Evolutionary conservation across 2,329 filamentous ascomycete genomes (phyloP), one percentile per base, ranked within the genome.

Genomic region (Phialocephala sp.): DNA sequence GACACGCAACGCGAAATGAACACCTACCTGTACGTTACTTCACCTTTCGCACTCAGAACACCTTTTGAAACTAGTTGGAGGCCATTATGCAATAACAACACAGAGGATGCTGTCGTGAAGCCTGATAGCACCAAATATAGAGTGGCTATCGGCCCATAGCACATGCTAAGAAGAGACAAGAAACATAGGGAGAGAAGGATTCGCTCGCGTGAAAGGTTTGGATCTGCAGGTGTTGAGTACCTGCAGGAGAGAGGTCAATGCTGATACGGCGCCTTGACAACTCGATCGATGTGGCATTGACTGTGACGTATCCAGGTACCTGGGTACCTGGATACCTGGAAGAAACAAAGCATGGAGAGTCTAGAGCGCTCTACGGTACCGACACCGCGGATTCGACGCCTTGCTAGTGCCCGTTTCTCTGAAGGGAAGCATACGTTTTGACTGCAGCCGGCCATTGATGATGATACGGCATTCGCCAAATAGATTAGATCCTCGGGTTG

Each of bases 371-470:
- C 43, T 20, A 45, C 15, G 47, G 9, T 52, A 12, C 47, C 47
- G 47, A 52, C 5, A 20, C 14, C 27, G 1, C 15, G 47, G 47
- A 52, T 27, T 32, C 15, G 5, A 45, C 24, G 15, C 24, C 6
- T 12, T 36, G 43, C 43, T 61, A 54, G 45, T 27, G 59, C 59
- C 59, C 45, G 43, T 61, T 61, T 54, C n/a, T 15, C 39, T 24
- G 45, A 61, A 37, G 4, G 43, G 59, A 52, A 47, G 43, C 43
- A 20, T 27, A 52, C 8, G 22, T 15, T 24, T 12, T 52, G 59
- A 15, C 32, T 37, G 43, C 45, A 52, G 43, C 18, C 32, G 14
- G 15, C 54, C 54, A 18, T 18, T 3, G 37, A 12, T 9, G n/a
- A 47, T 47, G 20, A 6, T 6, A 32, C 27, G n/a, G 15, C 15